Evolutionary conservation across 352 stramenopile genomes (phyloP), one percentile per base, ranked within the genome.

Genomic region (Globisporangium rhizosaccharum): DNA sequence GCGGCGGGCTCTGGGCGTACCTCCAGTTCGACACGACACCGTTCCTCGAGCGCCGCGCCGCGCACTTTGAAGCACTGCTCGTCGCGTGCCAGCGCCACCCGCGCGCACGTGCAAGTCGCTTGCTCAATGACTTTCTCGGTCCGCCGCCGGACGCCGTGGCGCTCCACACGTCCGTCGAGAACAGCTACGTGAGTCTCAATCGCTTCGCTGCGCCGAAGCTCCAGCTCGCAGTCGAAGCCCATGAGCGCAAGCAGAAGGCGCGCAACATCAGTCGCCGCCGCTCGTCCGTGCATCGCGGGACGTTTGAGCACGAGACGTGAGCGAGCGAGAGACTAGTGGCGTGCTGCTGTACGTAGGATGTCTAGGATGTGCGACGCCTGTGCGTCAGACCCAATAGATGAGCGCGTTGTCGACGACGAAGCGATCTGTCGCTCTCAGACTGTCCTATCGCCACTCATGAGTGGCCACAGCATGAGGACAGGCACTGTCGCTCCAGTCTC

Each of bases 131-230:
- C 36, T 91, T 91, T 51, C 71, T 91, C 3, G 81, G 81, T 0
- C 75, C 79, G 0, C 81, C 81, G 0, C 81, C 81, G 1, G 81
- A 91, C 33, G 62, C 78, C 11, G 65, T 87, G 30, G 77, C 76
- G 17, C 39, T 75, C 33, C 57, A 85, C 57, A 83, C 71, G 12
- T 87, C 75, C n/a, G 63, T 84, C 12, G 75, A 79, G 57, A 85
- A 74, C 68, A 85, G 70, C 60, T 91, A 91, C 68, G 82, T 91
- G 66, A 89, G 82, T 51, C 57, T 91, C 17, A 88, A 88, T 41
- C 75, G 82, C n/a, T 91, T 89, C 53, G 79, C 82, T 0, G 82
- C 77, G 8, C 79, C 82, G 25, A 85, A 84, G 51, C 44, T 91
- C 59, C 72, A 72, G 36, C 79, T 89, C 17, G 75, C 73, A 42